phyloP scores from a whole-genome alignment of 345 rosid genomes.

The Noccaea caerulescens region DNA sequence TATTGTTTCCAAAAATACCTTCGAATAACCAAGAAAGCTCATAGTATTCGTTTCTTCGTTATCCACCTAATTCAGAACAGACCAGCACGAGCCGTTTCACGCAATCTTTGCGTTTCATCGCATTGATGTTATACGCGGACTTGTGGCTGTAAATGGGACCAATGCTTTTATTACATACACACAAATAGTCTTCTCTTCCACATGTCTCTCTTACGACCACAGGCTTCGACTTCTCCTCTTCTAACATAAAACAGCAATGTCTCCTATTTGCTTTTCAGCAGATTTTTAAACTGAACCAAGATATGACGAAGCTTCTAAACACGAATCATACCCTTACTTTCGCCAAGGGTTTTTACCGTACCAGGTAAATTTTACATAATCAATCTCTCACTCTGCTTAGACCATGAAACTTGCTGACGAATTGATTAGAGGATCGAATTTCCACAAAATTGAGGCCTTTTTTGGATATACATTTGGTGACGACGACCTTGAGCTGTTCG shows the following conservation, averaged over 20 bases:
- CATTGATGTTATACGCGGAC: neutral
- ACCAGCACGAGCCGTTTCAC: constrained; percentile 22
- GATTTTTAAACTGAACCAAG: neutral
- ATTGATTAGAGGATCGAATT: neutral
- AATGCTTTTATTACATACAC: constrained; percentile 1
- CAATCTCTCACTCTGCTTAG: neutral
- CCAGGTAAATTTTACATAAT: constrained; percentile 22
- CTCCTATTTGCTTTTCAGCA: constrained; percentile 9
- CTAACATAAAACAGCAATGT: constrained; percentile 17
- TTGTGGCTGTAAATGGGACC: constrained; percentile 27
- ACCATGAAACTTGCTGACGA: neutral
- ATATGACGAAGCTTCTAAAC: constrained; percentile 32
- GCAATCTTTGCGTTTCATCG: constrained; percentile 14
- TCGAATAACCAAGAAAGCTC: neutral
- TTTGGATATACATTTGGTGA: neutral
- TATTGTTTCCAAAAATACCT: too few species aligned
- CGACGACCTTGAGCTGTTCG: neutral
- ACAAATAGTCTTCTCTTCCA: neutral
- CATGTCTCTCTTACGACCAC: constrained; percentile 33
- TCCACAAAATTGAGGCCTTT: neutral
- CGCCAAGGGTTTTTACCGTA: constrained; percentile 20
- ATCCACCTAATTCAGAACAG: neutral
- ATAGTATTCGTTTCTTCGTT: neutral
- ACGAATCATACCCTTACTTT: constrained; percentile 18
- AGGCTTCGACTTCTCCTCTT: constrained; percentile 7